Percentiles rank a stretch among this genome's conserved stretches.
These are phyloP conservation scores for Pterocarpus macrocarpus DNA, from an alignment of 306 rosid species.

Conservation along the genomic window DNA sequence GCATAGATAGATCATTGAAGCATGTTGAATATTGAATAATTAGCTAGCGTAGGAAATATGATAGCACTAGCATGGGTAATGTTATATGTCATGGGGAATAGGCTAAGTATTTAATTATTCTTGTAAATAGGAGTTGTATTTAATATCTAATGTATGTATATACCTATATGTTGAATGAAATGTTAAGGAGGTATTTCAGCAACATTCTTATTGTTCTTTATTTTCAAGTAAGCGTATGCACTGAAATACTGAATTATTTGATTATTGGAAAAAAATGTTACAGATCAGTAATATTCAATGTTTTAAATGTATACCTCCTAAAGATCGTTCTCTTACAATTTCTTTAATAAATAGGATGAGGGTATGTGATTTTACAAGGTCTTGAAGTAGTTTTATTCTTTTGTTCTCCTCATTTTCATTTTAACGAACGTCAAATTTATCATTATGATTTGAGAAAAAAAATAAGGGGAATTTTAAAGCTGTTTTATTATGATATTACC, in stretches of 20 bases:
- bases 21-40: background rate
- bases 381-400: conserved; percentile 33
- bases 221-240: background rate
- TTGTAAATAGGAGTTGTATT: no score
- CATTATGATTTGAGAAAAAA: background rate
- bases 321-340: conserved; percentile 9
- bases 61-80: no score
- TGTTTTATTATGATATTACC: conserved; percentile 34
- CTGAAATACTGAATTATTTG: background rate
- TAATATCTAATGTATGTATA: background rate
- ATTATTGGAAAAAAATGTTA: background rate
- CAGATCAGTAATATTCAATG: background rate
- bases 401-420: conserved; percentile 16
- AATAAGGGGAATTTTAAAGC: conserved; percentile 1
- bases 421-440: background rate
- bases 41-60: no score
- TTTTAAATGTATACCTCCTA: no score
- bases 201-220: no score
- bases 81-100: no score
- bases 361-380: conserved; percentile 10
- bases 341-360: conserved; percentile 13
- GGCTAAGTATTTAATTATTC: no score
- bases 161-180: no score
- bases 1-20: conserved; percentile 26
- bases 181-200: no score